Evolutionary conservation across 2,329 filamentous ascomycete species (phyloP).

Genomic region (Pyrenophora teres): DNA sequence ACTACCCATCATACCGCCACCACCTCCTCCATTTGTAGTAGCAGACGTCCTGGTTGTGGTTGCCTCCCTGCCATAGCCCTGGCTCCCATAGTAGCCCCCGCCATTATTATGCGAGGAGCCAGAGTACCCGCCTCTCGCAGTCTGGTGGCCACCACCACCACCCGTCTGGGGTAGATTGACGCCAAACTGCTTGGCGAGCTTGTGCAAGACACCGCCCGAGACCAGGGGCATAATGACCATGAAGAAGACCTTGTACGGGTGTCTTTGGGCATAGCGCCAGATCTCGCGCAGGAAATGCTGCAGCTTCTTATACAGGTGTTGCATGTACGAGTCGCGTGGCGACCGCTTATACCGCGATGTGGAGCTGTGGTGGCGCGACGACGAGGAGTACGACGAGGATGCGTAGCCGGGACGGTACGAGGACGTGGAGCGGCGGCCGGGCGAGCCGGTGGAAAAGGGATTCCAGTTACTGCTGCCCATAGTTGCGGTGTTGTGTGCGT

Average conservation of each 20-base stretch:
- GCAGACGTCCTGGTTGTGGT: constrained; percentile 7
- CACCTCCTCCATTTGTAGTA: constrained; percentile 23
- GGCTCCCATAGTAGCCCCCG: constrained; percentile 53
- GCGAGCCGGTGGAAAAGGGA: constrained; percentile 31
- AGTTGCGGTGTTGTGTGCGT: constrained; percentile 8
- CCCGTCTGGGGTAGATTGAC: constrained; percentile 69
- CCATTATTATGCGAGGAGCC: constrained; percentile 25
- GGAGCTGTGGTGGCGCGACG: constrained; percentile 53
- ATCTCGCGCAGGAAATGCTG: constrained; percentile 81
- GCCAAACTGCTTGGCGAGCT: constrained; percentile 78
- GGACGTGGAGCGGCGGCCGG: constrained; percentile 28
- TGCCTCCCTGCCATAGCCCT: constrained; percentile 48
- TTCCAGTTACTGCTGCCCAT: constrained; percentile 44
- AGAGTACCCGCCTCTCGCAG: constrained; percentile 20
- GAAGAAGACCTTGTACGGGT: constrained; percentile 90
- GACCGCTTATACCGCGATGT: constrained; percentile 77
- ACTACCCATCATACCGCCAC: constrained; percentile 35
- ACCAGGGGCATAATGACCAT: constrained; percentile 86
- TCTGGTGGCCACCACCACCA: constrained; percentile 11
- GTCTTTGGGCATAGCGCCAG: constrained; percentile 76
- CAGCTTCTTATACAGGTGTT: constrained; percentile 73
- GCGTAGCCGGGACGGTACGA: constrained; percentile 38
- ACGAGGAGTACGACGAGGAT: constrained; percentile 35
- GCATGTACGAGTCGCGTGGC: constrained; percentile 78
- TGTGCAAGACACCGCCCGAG: constrained; percentile 79